Conservation (phyloP, 2,329 filamentous ascomycete genomes). For the Ascosphaera acerosa region DNA sequence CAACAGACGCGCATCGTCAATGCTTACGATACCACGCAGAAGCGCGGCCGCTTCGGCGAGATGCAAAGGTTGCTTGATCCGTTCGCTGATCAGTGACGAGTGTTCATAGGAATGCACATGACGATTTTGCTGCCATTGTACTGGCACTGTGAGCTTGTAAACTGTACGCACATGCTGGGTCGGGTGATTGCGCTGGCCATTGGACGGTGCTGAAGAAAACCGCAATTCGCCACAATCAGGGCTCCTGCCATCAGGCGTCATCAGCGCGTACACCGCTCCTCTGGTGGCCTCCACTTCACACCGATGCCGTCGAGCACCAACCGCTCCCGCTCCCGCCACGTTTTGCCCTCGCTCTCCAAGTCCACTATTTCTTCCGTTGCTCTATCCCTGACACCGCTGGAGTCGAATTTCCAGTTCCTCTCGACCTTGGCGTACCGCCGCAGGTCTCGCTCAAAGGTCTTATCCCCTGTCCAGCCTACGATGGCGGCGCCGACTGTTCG, state of each 20-base stretch:
- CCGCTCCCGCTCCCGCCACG: constrained; percentile 47
- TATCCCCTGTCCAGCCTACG: constrained; percentile 68
- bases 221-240: no score
- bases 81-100: neutral
- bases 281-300: constrained; percentile 38
- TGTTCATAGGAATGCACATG: no score
- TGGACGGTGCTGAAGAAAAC: no score
- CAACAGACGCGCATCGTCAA: constrained; percentile 72
- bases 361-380: constrained; percentile 36
- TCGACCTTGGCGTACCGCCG: constrained; percentile 51
- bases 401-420: constrained; percentile 66
- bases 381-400: constrained; percentile 52
- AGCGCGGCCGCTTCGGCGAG: constrained; percentile 80
- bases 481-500: constrained; percentile 70
- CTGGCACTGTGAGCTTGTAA: no score
- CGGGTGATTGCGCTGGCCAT: no score
- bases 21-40: constrained; percentile 89
- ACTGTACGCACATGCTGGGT: no score
- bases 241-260: no score
- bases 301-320: constrained; percentile 56
- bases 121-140: no score
- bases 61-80: constrained; percentile 28
- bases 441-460: constrained; percentile 72
- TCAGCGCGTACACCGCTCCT: constrained; percentile 42
- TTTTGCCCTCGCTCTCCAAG: constrained; percentile 29